Base-by-base conservation (phyloP, 73 alveolate genomes). In the Paramecium tetraurelia region DNA sequence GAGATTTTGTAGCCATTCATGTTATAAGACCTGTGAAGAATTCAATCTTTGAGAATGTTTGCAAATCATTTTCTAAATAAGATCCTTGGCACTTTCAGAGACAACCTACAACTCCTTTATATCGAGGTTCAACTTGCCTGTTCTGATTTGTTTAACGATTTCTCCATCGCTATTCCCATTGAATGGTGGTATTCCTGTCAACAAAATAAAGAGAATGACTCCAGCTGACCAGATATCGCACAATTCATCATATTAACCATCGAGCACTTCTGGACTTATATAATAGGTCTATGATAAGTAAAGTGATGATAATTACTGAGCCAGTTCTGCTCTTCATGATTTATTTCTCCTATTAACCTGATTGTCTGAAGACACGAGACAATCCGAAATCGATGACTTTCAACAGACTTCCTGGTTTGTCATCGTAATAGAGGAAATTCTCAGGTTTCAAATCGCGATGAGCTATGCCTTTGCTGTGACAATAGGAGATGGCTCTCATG, bases 391-490 rank as follows among this genome's bases (percentile, higher is more conserved):
- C 95, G n/a, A 92, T 77, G 0, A 92, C 75, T 40, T 92, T 92
- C 12, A 92, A 71, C 5, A 36, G 33, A 58, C 93, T 77, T 22
- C 88, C 93, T n/a, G 95, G 93, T 43, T 92, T 85, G 6, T 43
- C 44, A 18, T 77, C 59, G 12, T 92, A 92, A 59, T 58, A 92
- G 2, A 95, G 71, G 70, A 95, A 93, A 80, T 95, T 95, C 50
- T 94, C 98, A 7, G 98, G 98, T 36, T 95, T 95, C 43, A 95
- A 76, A 41, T 95, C 98, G 83, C 98, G 71, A 44, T 95, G 98
- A 21, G 94, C 92, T 18, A 95, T 95, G 9, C 92, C 94, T 92
- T 86, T 92, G 72, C 95, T 92, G 86, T 95, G 98, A 87, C 97
- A 94, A 94, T 95, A 95, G 53, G 93, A 92, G 20, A 95, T 92